Evolutionary conservation across 495 filamentous ascomycete genomes (phyloP).

Genomic region (Penicillium turbatum): DNA sequence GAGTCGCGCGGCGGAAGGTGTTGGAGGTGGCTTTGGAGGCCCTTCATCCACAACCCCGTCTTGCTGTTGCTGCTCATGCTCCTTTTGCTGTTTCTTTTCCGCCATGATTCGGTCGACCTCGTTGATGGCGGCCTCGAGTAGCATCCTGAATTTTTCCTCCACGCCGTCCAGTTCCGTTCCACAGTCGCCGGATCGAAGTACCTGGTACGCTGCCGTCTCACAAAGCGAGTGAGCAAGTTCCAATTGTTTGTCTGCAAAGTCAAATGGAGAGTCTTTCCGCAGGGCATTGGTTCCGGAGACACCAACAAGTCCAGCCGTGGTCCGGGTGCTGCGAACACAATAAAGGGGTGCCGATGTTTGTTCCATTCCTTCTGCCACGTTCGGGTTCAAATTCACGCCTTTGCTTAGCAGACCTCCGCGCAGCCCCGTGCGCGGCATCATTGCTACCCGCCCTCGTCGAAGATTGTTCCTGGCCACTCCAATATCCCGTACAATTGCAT

Average conservation of each 20-base stretch:
- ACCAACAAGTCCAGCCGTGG: slow-evolving; percentile 17
- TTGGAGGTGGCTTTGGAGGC: slow-evolving; percentile 15
- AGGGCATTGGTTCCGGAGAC: slow-evolving; percentile 10
- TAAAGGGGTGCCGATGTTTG: slow-evolving; percentile 7
- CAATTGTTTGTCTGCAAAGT: slow-evolving; percentile 68
- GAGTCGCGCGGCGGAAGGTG: slow-evolving; percentile 19
- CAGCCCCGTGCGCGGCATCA: slow-evolving; percentile 19
- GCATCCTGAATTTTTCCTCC: slow-evolving; percentile 48
- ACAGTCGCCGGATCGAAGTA: slow-evolving; percentile 80
- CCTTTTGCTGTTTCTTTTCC: slow-evolving; percentile 32
- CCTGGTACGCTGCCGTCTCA: slow-evolving; percentile 81
- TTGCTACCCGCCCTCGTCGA: slow-evolving; percentile 63
- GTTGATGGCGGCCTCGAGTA: slow-evolving; percentile 36
- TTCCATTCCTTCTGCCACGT: background rate
- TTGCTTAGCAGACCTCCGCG: slow-evolving; percentile 19
- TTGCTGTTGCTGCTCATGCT: slow-evolving; percentile 10
- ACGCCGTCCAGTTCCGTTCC: slow-evolving; percentile 65
- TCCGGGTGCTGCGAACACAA: slow-evolving; percentile 32
- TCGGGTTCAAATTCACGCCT: slow-evolving; percentile 3
- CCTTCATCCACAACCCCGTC: slow-evolving; percentile 19
- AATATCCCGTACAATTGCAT: slow-evolving; percentile 73
- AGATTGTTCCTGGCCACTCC: slow-evolving; percentile 76
- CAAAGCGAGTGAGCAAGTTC: slow-evolving; percentile 76
- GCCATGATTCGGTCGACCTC: slow-evolving; percentile 39
- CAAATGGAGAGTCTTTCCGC: slow-evolving; percentile 47